These are phyloP conservation scores for Penicillium occitanis DNA, from an alignment of 2,329 filamentous ascomycete genomes.

Conservation along the genomic window DNA sequence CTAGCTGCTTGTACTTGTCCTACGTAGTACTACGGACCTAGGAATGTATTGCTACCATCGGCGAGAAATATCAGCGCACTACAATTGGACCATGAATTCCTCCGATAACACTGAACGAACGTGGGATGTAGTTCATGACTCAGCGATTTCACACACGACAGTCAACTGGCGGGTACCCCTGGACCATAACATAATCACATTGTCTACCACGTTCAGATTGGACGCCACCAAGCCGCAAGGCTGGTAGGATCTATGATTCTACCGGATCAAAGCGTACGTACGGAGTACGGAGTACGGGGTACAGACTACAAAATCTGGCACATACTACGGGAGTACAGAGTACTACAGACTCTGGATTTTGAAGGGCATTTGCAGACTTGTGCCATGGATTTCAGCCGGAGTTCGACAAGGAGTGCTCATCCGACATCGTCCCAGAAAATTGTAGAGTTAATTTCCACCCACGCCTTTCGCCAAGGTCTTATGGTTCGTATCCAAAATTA, in stretches of 20 bases:
- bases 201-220: not conserved
- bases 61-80: not conserved
- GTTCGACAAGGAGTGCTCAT: not conserved
- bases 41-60: not conserved
- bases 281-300: not conserved
- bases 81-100: slow-evolving; percentile 2
- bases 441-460: not conserved
- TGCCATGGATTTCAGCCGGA: not conserved
- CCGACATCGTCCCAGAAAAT: not conserved
- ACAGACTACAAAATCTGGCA: not conserved
- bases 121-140: not conserved
- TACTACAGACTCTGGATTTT: not conserved
- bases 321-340: not conserved
- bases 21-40: not conserved
- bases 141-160: not conserved
- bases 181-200: not conserved
- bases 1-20: not conserved
- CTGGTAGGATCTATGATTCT: not conserved
- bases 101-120: not conserved
- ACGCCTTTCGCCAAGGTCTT: not conserved
- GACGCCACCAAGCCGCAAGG: slow-evolving; percentile 12
- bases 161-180: not conserved
- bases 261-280: not conserved
- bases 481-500: not conserved
- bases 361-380: not conserved